Evolutionary conservation across 768 basidiomycete species (phyloP).

Genomic region (Cyathus striatus): DNA sequence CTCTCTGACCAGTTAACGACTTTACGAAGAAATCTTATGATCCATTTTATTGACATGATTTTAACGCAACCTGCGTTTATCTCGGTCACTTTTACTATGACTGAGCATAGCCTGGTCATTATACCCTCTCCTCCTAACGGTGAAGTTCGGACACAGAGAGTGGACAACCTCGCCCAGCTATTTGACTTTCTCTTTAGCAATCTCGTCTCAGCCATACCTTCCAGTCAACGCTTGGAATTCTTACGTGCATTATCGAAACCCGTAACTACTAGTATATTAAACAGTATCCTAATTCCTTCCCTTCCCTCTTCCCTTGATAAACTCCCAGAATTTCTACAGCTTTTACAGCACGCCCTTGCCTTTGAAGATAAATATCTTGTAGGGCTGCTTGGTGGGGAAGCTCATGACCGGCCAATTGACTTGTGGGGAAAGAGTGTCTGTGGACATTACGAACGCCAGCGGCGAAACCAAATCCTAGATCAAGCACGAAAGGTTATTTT

Average conservation of each 20-base stretch:
- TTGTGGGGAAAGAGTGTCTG: constrained; percentile 66
- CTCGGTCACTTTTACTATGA: constrained; percentile 25
- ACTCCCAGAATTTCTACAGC: constrained; percentile 57
- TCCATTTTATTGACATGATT: constrained; percentile 54
- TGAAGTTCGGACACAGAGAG: constrained; percentile 31
- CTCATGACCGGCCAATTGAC: constrained; percentile 49
- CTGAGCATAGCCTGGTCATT: constrained; percentile 43
- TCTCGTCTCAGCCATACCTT: constrained; percentile 54
- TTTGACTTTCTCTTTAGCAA: constrained; percentile 60
- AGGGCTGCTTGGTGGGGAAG: constrained; percentile 41
- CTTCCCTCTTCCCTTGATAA: constrained; percentile 60
- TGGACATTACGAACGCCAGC: constrained; percentile 73
- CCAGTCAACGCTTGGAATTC: constrained; percentile 38
- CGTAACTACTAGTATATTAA: constrained; percentile 54
- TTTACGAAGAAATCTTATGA: constrained; percentile 59
- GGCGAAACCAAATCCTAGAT: constrained; percentile 64
- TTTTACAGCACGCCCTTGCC: constrained; percentile 50
- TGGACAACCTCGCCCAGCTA: constrained; percentile 51
- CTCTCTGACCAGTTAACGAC: constrained; percentile 52
- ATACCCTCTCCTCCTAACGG: constrained; percentile 37
- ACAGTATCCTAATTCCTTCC: constrained; percentile 61
- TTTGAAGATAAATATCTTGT: constrained; percentile 61
- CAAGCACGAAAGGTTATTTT: constrained; percentile 52
- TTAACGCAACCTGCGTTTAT: constrained; percentile 49
- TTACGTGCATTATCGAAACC: constrained; percentile 57